phyloP scores from a whole-genome alignment of 352 stramenopile genomes.

The Hyaloperonospora brassicae region DNA sequence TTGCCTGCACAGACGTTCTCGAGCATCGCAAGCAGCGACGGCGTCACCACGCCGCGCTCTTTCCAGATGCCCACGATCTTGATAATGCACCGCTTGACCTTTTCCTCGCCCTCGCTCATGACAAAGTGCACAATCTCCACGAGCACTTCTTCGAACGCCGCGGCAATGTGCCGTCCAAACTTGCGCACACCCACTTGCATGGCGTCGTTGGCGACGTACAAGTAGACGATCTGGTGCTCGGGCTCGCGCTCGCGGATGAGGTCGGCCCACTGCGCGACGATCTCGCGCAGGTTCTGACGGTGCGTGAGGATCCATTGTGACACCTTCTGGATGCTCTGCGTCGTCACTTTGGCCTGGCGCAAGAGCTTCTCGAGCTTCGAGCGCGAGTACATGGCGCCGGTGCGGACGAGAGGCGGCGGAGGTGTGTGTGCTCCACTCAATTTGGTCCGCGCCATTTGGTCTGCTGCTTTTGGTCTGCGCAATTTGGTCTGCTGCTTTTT shows the following conservation, averaged over 20 bases:
- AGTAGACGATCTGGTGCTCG: conserved; percentile 69
- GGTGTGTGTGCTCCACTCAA: conserved; percentile 1
- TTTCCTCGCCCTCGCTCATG: conserved; percentile 62
- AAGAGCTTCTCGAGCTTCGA: conserved; percentile 67
- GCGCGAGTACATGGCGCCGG: conserved; percentile 29
- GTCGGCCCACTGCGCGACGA: conserved; percentile 51
- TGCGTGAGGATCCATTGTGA: conserved; percentile 72
- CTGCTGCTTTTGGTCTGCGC: too few species aligned
- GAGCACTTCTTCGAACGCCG: conserved; percentile 51
- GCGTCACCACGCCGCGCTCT: conserved; percentile 56
- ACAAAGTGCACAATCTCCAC: conserved; percentile 51
- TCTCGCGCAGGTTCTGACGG: conserved; percentile 46
- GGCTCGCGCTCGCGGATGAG: conserved; percentile 43
- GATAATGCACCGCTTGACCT: conserved; percentile 77
- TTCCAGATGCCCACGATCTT: conserved; percentile 86
- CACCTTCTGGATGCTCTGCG: conserved; percentile 77
- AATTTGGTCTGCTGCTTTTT: too few species aligned
- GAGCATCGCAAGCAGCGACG: conserved; percentile 45
- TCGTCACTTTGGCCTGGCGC: conserved; percentile 61
- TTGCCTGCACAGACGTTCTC: conserved; percentile 72
- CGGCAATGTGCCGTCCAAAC: conserved; percentile 61
- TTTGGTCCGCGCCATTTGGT: background rate
- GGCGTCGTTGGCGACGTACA: conserved; percentile 82
- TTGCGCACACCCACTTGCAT: conserved; percentile 81
- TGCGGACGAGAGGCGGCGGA: background rate